Base-by-base conservation (phyloP, 805 yeast genomes). In the Cyberlindnera galapagoensis region DNA sequence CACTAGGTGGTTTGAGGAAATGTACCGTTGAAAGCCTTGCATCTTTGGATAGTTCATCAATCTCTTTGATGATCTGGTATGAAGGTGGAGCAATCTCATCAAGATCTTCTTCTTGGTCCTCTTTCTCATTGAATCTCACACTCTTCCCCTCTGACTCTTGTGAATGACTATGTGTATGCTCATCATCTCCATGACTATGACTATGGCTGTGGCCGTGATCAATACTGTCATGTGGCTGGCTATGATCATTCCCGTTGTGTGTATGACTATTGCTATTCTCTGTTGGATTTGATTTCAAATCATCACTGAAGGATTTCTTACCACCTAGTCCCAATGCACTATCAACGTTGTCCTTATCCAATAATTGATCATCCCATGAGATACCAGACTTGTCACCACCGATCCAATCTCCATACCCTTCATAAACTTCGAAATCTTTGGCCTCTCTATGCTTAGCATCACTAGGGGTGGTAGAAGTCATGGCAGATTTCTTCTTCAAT, bases 1-100 rank as follows among this genome's bases (percentile, higher is more conserved):
- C n/a, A n/a, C n/a, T n/a, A 7, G 82, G 80, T 6, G 83, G 81
- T 30, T 68, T 72, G 1, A 82, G 73, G 44, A 84, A 83, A 56
- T 83, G 94, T 3, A 83, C 76, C 30, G 62, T 62, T 1, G 59
- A 43, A 15, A 63, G 50, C 6, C 65, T 52, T 14, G 64, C 67
- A n/a, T 60, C 61, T 14, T 62, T 52, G 25, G 70, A 61, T 40
- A 63, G 54, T 28, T 67, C 60, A 42, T 65, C 66, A 11, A 69
- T 44, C 40, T 73, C 49, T 52, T 66, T 47, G 45, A 69, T 43
- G 57, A 69, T 63, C 31, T 70, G 73, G 32, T 62, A 65, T 18
- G 61, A 62, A 14, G 63, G 51, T 9, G 80, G 77, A 1, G 72
- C 72, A 19, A 63, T 41, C 17, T 74, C 81, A 42, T 74, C 72